Base-by-base conservation (phyloP, 1,284 basidiomycete species). In the Leccinum laetum region DNA sequence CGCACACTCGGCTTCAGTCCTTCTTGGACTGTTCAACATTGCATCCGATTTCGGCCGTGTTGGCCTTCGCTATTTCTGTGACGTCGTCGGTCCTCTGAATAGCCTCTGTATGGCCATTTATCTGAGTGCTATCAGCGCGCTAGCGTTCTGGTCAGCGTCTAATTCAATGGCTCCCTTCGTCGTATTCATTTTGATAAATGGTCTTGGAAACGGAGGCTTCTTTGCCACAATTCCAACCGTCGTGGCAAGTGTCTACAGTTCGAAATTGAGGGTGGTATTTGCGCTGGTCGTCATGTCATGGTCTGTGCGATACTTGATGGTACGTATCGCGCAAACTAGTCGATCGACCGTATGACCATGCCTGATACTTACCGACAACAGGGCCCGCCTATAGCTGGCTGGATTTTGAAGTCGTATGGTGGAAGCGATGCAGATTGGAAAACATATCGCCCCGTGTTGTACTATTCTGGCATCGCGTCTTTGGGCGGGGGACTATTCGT, bases 131-230 rank as follows among this genome's bases (percentile, higher is more conserved):
- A 10, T 75, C 37, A 79, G 77, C 65, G 72, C 76, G 69, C 69
- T 79, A 4, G 72, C 67, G 13, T 71, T 79, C n/a, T 79, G 79
- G 78, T 77, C 77, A 46, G 69, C 71, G 49, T 76, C 77, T 11
- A 69, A 69, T 9, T 71, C 74, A 16, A 65, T 78, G 4, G 67
- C 74, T 11, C 75, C 75, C 10, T 75, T 79, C 44, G 62, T 73
- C 8, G 57, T 73, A 13, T 76, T 79, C 62, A 67, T 75, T 52
- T 49, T 74, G n/a, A 60, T 78, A 61, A 78, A 72, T 39, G 74
- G 76, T 24, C 18, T 70, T 7, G 75, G 77, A 39, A 77, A 75
- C 49, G 73, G 74, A 1, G 77, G 72, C 3, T 79, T 78, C 66
- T 77, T 78, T 65, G 71, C 76, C 14, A 75, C 74, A 1, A 75